These are phyloP conservation scores for Russula abietina DNA, from an alignment of 768 basidiomycete genomes.

Conservation along the genomic window DNA sequence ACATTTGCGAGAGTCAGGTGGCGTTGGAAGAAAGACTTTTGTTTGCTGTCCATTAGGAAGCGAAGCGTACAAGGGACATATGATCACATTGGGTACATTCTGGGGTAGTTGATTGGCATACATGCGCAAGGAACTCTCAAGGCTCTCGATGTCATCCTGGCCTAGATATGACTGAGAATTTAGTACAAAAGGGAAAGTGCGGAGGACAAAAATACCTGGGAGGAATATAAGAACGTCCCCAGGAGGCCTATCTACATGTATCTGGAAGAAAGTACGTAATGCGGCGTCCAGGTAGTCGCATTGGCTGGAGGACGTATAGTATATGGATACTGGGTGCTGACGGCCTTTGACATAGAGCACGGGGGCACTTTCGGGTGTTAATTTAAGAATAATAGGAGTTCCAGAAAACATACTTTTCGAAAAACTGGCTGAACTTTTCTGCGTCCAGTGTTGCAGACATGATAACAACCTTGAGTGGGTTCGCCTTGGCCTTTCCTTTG, in stretches of 20 bases:
- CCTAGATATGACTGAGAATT: conserved; percentile 40
- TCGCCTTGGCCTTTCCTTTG: conserved; percentile 40
- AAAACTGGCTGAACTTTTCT: conserved; percentile 88
- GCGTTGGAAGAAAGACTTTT: conserved; percentile 66
- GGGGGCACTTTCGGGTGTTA: conserved; percentile 52
- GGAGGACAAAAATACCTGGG: conserved; percentile 47
- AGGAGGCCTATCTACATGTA: conserved; percentile 70
- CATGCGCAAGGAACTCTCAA: conserved; percentile 66
- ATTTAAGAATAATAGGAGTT: neutral
- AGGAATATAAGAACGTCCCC: conserved; percentile 95
- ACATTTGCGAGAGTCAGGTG: conserved; percentile 73
- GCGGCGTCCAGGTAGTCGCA: conserved; percentile 85
- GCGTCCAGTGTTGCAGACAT: conserved; percentile 99
- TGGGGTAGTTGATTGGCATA: conserved; percentile 64
- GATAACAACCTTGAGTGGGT: conserved; percentile 83
- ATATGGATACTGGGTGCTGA: conserved; percentile 84
- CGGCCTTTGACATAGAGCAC: conserved; percentile 90
- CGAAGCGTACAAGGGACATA: conserved; percentile 82
- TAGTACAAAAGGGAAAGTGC: neutral
- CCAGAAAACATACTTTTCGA: conserved; percentile 54
- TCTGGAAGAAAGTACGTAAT: conserved; percentile 89
- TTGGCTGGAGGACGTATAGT: conserved; percentile 67
- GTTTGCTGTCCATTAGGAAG: conserved; percentile 73
- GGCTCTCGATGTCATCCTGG: conserved; percentile 92
- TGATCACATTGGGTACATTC: conserved; percentile 46